Evolutionary conservation across 1,284 basidiomycete species (phyloP), one percentile per base, ranked within the genome.

Genomic region (Cutaneotrichosporon arboriforme): DNA sequence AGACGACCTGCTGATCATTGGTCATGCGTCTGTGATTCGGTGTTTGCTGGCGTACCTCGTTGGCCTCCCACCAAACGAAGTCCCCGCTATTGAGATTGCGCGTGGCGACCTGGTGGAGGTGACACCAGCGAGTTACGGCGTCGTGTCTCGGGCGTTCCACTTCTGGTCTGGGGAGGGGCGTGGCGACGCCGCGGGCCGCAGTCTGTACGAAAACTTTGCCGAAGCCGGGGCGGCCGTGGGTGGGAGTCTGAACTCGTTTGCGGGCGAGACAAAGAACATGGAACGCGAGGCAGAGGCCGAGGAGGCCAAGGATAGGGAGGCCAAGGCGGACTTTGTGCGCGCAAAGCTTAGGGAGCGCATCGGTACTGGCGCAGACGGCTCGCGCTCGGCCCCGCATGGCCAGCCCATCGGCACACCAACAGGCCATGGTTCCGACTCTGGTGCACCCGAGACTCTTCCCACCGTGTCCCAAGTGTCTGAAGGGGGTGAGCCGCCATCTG

Each of bases 1-100:
- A 64, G 83, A 87, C 63, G 89, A 90, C 70, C 77, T 87, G 14
- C 75, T 86, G 46, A 86, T 87, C 67, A 84, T 87, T 55, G 87
- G 86, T 0, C 89, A 91, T 69, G 91, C 92, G 7, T 94, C 90
- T n/a, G 96, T 98, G 67, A 93, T 98, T 66, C 85, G 96, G 22
- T 99, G 94, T 76, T 80, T 99, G 36, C 80, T 92, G 26, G 84
- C 89, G 0, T 92, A 91, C 72, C 83, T 92, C 57, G 91, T 96
- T 62, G 94, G 96, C 3, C 79, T 97, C 3, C 90, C 91, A n/a
- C 90, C 94, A 0, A 86, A 86, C 34, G 93, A 98, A 72, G 96
- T 98, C 38, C 96, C 94, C 0, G 90, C 89, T 1, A 93, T 98
- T 52, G 92, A 97, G 72, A 87, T 98, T 60, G 90, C 90, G 18